Conservation (phyloP, 2,329 filamentous ascomycete genomes). For the Calonectria crousiana region DNA sequence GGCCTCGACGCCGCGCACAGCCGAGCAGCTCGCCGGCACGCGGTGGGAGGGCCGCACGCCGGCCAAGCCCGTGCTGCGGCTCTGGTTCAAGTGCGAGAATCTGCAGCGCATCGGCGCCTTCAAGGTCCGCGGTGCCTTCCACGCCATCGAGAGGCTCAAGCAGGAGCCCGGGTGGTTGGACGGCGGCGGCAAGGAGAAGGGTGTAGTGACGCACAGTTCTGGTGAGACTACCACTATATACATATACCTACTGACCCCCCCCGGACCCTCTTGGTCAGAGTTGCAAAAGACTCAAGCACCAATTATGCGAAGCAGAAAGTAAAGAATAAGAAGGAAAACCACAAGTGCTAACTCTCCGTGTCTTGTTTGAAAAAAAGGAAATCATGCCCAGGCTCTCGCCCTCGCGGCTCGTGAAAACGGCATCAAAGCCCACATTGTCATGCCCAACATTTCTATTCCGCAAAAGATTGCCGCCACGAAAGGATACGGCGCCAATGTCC, state of each 20-base stretch:
- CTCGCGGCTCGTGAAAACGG: slow-evolving; percentile 81
- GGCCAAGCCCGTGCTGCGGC: slow-evolving; percentile 73
- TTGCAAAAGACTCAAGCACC: neutral
- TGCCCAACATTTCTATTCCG: slow-evolving; percentile 88
- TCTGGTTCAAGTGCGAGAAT: slow-evolving; percentile 98
- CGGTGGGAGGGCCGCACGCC: slow-evolving; percentile 67
- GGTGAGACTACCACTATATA: slow-evolving; percentile 61
- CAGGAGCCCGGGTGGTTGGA: slow-evolving; percentile 71
- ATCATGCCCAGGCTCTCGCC: slow-evolving; percentile 93
- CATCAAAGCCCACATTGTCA: slow-evolving; percentile 89
- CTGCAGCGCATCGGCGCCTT: slow-evolving; percentile 91
- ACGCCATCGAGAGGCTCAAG: slow-evolving; percentile 80
- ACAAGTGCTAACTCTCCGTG: neutral
- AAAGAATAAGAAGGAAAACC: neutral
- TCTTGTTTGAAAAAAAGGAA: slow-evolving; percentile 68
- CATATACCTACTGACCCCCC: too few species aligned
- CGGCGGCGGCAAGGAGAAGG: slow-evolving; percentile 69
- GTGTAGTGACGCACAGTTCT: slow-evolving; percentile 91
- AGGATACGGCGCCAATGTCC: slow-evolving; percentile 80
- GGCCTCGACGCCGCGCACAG: slow-evolving; percentile 77
- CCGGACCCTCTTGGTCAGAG: neutral
- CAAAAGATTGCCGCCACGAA: slow-evolving; percentile 88
- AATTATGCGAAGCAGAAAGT: neutral
- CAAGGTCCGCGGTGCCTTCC: slow-evolving; percentile 91
- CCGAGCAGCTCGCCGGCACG: slow-evolving; percentile 66